Evolutionary conservation across 139 green algal species (phyloP).

Genomic region (Haematococcus lacustris): DNA sequence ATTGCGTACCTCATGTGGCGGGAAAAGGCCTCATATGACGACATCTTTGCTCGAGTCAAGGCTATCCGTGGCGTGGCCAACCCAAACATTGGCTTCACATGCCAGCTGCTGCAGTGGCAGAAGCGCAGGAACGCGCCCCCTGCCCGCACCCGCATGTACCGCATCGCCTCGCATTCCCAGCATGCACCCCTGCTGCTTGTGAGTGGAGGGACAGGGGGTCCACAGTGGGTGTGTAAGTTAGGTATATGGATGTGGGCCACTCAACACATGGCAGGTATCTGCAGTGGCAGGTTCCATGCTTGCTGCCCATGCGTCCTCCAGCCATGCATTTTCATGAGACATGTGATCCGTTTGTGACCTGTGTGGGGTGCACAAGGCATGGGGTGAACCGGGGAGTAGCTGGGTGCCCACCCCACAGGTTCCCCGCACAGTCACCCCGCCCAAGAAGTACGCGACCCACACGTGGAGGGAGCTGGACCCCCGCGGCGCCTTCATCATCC

Average conservation of each 20-base stretch:
- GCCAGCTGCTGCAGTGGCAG: constrained; percentile 85
- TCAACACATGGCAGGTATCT: no score
- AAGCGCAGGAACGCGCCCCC: constrained; percentile 46
- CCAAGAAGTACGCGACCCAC: constrained; percentile 17
- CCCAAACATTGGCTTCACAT: constrained; percentile 86
- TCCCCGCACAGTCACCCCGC: constrained; percentile 22
- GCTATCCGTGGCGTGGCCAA: constrained; percentile 73
- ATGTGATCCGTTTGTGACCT: no score
- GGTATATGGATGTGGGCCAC: no score
- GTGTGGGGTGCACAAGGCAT: no score
- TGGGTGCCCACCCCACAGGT: no score
- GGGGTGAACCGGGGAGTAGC: no score
- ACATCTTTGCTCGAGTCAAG: constrained; percentile 60
- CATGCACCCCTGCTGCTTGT: constrained; percentile 38
- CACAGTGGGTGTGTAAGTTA: constrained; percentile 10
- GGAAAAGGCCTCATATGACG: constrained; percentile 64
- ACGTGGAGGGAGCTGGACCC: constrained; percentile 47
- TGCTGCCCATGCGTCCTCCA: no score
- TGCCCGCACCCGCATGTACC: constrained; percentile 48
- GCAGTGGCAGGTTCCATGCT: no score
- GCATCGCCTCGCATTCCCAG: constrained; percentile 62
- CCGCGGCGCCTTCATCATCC: constrained; percentile 54
- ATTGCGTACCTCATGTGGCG: constrained; percentile 96
- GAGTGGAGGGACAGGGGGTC: no score
- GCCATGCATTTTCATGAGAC: no score